Base-by-base conservation (phyloP, 768 basidiomycete species). In the Roridomyces roridus region DNA sequence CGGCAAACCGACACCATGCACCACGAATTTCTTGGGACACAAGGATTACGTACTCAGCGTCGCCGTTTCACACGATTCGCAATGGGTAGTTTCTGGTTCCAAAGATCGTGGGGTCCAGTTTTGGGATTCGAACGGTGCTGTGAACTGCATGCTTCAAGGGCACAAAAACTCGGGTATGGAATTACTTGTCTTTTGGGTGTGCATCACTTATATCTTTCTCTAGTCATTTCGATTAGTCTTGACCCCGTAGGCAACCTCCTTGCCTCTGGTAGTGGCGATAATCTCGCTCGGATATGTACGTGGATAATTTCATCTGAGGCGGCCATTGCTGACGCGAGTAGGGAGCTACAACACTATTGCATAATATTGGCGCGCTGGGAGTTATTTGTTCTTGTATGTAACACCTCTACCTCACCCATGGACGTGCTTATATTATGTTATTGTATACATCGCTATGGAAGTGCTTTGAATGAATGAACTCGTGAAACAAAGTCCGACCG, bases 51-150 rank as follows among this genome's bases (percentile, higher is more conserved):
- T 70, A 10, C 64, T 70, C 21, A 69, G 66, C 15, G 68, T 71
- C 1, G 67, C 51, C 10, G 92, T 95, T 47, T 94, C 92, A 41
- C 90, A 94, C 62, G 96, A 98, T 72, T 92, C 92, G 4, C 86
- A 92, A 59, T 85, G 94, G 92, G 90, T 98, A 64, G 96, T 97
- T 11, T 95, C 93, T 8, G 96, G 97, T 1, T 83, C 82, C 5
- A 98, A 98, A 75, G 97, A 99, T 71, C 89, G 97, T 15, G 91
- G 94, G 2, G 94, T 99, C 49, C 93, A 96, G 71, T 94, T 96
- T 70, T 94, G 92, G 88, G 92, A 96, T 68, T 79, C 83, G 60
- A 82, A 81, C 12, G 81, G 80, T 26, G 83, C 86, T 40, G 89
- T 94, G 66, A 96, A 98, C 70, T 90, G 94, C 68, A 94, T 97